These are phyloP conservation scores for Salix arbutifolia DNA, from an alignment of 345 rosid genomes.

Conservation along the genomic window DNA sequence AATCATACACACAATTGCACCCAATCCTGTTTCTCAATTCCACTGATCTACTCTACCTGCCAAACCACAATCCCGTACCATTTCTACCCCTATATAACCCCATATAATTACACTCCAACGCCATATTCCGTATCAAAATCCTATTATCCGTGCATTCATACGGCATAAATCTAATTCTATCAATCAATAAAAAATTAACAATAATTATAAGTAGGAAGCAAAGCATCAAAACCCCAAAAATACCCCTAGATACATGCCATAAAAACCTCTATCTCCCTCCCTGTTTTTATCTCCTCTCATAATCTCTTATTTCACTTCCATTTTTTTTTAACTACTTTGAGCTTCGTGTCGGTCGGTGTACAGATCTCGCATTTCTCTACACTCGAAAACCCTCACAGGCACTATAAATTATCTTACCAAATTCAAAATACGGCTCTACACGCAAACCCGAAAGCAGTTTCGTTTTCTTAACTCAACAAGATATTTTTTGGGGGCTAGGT, in stretches of 20 bases:
- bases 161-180: not conserved
- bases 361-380: slow-evolving; percentile 42
- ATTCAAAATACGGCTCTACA: not conserved
- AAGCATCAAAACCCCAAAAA: not conserved
- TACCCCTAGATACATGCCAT: slow-evolving; percentile 39
- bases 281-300: slow-evolving; percentile 11
- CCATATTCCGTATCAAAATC: not conserved
- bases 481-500: not conserved
- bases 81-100: not conserved
- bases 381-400: slow-evolving; percentile 8
- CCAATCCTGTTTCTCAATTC: not conserved
- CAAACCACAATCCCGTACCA: not conserved
- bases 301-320: not conserved
- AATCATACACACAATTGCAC: not conserved
- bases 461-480: not conserved
- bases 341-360: slow-evolving; percentile 44
- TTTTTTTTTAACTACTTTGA: no score
- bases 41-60: not conserved
- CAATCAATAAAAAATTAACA: not conserved
- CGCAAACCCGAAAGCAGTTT: not conserved
- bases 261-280: slow-evolving; percentile 12
- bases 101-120: not conserved
- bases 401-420: not conserved
- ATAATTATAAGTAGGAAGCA: not conserved
- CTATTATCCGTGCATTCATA: not conserved